Conservation (phyloP, 2,329 filamentous ascomycete genomes). For the Aspergillus sp. region DNA sequence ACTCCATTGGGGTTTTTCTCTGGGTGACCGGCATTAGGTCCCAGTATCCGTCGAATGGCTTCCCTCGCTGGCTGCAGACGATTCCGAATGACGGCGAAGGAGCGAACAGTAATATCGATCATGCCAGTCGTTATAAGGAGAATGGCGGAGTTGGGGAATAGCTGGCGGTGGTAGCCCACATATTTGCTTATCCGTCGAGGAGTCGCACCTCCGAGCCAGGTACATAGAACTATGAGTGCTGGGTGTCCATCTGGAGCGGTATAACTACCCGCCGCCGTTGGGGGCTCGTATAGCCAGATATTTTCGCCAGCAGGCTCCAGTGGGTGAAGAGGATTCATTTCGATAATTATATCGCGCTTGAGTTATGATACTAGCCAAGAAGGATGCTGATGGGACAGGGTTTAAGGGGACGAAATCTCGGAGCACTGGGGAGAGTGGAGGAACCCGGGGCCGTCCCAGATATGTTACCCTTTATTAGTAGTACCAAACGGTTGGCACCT, state of each 20-base stretch:
- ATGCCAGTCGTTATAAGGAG: conserved; percentile 24
- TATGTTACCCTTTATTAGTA: too few relatives aligned
- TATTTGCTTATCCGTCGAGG: conserved; percentile 29
- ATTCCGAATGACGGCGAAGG: conserved; percentile 18
- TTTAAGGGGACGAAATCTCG: background rate
- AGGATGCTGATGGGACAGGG: background rate
- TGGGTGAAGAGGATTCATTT: conserved; percentile 11
- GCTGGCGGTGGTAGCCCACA: conserved; percentile 17
- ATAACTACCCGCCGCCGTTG: background rate
- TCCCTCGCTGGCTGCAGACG: conserved; percentile 20
- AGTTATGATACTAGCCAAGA: background rate
- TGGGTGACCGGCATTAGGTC: background rate
- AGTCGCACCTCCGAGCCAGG: conserved; percentile 28
- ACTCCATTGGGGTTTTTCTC: conserved; percentile 7
- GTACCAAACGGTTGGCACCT: background rate
- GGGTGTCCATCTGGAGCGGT: conserved; percentile 2
- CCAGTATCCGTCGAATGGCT: conserved; percentile 18
- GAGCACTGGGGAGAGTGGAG: background rate
- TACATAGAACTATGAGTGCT: conserved; percentile 26
- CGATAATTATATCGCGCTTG: too few relatives aligned
- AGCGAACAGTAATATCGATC: conserved; percentile 17
- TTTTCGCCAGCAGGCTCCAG: conserved; percentile 13
- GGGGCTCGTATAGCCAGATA: conserved; percentile 18
- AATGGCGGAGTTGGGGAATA: conserved; percentile 22
- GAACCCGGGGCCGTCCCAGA: too few relatives aligned